A percentile compares a stretch with the other conserved stretches of the same genome.
phyloP scores from a whole-genome alignment of 139 green algal species.

The Picochlorum sp. region DNA sequence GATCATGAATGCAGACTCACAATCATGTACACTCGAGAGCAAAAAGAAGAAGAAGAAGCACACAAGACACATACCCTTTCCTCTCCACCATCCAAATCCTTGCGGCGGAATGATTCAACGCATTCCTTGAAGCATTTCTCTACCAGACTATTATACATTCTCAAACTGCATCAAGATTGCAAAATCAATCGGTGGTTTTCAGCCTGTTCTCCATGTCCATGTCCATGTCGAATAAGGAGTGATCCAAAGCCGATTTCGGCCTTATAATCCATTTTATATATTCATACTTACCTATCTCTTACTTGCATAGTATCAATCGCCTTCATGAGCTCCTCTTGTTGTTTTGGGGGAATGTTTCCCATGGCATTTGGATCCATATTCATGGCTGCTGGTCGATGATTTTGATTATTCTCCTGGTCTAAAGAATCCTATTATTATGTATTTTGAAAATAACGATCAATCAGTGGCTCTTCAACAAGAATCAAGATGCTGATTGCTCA shows the following conservation, averaged over 20 bases:
- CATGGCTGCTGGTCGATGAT: neutral
- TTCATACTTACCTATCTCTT: constrained; percentile 65
- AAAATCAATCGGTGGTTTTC: no score
- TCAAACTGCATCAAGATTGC: constrained; percentile 46
- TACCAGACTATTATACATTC: constrained; percentile 97
- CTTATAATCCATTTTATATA: neutral
- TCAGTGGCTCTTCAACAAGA: neutral
- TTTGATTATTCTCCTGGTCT: neutral
- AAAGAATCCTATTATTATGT: neutral
- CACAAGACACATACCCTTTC: constrained; percentile 67
- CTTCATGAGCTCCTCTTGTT: constrained; percentile 47
- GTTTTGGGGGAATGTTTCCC: constrained; percentile 18
- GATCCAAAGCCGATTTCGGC: neutral
- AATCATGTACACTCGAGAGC: neutral
- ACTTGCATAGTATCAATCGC: constrained; percentile 81
- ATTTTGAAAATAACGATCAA: neutral
- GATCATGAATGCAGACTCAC: neutral
- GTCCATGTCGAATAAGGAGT: neutral
- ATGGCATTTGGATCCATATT: neutral
- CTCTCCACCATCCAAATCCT: constrained; percentile 79
- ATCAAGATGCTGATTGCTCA: neutral
- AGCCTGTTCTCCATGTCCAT: no score
- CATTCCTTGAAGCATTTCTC: constrained; percentile 93
- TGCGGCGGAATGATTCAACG: constrained; percentile 83
- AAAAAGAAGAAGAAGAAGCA: neutral